phyloP scores from a whole-genome alignment of 208 protist genomes.

The Lotmaria passim region DNA sequence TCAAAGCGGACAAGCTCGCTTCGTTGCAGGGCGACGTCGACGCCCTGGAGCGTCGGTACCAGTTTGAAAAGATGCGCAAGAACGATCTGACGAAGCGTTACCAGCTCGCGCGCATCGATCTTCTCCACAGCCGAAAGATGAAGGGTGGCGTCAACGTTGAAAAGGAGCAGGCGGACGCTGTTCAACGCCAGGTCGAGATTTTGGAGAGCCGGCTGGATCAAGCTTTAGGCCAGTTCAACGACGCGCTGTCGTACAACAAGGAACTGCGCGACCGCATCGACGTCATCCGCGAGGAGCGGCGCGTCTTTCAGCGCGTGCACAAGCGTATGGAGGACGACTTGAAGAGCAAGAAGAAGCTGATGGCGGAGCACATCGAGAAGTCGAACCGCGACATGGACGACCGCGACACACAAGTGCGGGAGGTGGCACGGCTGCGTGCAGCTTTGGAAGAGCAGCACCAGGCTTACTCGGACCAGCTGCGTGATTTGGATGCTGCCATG shows the following conservation, averaged over 20 bases:
- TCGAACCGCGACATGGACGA: slow-evolving; percentile 96
- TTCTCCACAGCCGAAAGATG: slow-evolving; percentile 83
- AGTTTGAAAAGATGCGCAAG: slow-evolving; percentile 93
- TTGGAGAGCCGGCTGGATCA: slow-evolving; percentile 96
- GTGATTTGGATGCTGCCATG: slow-evolving; percentile 82
- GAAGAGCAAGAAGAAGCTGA: slow-evolving; percentile 90
- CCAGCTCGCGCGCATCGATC: slow-evolving; percentile 85
- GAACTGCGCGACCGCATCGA: slow-evolving; percentile 96
- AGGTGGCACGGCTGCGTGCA: slow-evolving; percentile 84
- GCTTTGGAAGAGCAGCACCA: slow-evolving; percentile 82
- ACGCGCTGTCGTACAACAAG: slow-evolving; percentile 95
- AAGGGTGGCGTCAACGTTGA: slow-evolving; percentile 92
- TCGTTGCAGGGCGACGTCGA: slow-evolving; percentile 88
- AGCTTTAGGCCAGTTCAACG: slow-evolving; percentile 96
- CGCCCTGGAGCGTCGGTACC: slow-evolving; percentile 84
- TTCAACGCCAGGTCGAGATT: slow-evolving; percentile 94
- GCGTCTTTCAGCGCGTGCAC: slow-evolving; percentile 97
- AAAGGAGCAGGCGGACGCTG: slow-evolving; percentile 87
- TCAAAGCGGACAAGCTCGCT: slow-evolving; percentile 89
- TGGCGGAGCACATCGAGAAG: slow-evolving; percentile 95
- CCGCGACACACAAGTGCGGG: slow-evolving; percentile 85
- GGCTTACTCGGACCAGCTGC: slow-evolving; percentile 77
- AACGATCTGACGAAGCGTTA: slow-evolving; percentile 89
- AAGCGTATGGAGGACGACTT: slow-evolving; percentile 96
- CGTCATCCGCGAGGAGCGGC: slow-evolving; percentile 94